A percentile compares a stretch with the other conserved stretches of the same genome.
These are phyloP conservation scores for Ogataea hybrid DNA, from an alignment of 1,139 yeast genomes.

Conservation along the genomic window DNA sequence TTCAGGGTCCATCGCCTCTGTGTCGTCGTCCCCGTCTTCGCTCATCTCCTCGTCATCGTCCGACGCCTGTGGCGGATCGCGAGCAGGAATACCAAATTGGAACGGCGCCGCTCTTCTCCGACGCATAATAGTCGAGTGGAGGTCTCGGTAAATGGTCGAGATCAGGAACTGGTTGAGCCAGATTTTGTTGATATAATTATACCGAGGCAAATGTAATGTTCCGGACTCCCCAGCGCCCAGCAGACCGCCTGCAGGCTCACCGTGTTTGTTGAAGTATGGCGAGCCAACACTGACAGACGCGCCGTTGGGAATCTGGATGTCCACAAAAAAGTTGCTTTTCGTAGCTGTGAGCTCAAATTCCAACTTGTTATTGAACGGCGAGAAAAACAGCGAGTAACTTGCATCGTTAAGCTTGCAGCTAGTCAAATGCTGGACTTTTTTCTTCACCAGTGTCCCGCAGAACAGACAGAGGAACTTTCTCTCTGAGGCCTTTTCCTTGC, in stretches of 20 bases:
- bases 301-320: constrained; percentile 16
- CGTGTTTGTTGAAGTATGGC: constrained; percentile 71
- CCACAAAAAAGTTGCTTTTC: constrained; percentile 15
- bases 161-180: constrained; percentile 47
- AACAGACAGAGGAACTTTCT: constrained; percentile 23
- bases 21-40: constrained; percentile 7
- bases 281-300: constrained; percentile 31
- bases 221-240: constrained; percentile 54
- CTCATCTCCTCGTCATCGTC: constrained; percentile 16
- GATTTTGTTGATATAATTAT: constrained; percentile 50
- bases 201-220: constrained; percentile 48
- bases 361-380: constrained; percentile 26
- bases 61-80: neutral
- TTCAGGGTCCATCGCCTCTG: constrained; percentile 14
- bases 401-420: constrained; percentile 24
- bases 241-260: constrained; percentile 61
- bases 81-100: constrained; percentile 10
- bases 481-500: constrained; percentile 15
- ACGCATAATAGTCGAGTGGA: constrained; percentile 6
- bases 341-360: constrained; percentile 15
- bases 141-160: constrained; percentile 17
- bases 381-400: constrained; percentile 22
- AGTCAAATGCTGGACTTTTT: constrained; percentile 12
- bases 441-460: constrained; percentile 24
- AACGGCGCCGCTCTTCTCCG: constrained; percentile 12